These are phyloP conservation scores for Ophiocordyceps camponoti-leonardi DNA, from an alignment of 2,329 filamentous ascomycete genomes.

Conservation along the genomic window DNA sequence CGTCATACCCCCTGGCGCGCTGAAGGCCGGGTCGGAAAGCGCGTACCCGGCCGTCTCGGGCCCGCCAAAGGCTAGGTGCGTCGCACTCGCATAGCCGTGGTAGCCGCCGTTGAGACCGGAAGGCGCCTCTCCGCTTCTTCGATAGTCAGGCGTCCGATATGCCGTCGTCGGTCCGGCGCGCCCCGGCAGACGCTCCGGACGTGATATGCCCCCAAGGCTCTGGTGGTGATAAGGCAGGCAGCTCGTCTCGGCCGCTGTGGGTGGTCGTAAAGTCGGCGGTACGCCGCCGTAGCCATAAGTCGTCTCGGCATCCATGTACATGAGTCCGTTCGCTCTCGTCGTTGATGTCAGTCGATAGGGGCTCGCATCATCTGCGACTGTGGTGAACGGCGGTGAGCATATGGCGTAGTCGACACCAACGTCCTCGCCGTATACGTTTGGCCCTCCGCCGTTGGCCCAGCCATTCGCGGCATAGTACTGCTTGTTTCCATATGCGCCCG, in stretches of 20 bases:
- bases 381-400: constrained; percentile 6
- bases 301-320: constrained; percentile 12
- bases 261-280: too few species aligned
- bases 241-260: neutral
- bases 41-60: neutral
- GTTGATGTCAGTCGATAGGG: constrained; percentile 9
- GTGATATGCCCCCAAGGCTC: neutral
- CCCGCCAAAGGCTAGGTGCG: neutral
- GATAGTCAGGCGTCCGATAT: neutral
- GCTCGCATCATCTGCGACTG: constrained; percentile 9
- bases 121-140: neutral
- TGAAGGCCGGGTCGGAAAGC: neutral
- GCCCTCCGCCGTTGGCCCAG: constrained; percentile 6
- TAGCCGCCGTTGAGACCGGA: neutral
- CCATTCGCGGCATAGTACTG: constrained; percentile 8
- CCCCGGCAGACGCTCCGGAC: neutral
- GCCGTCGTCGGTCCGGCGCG: neutral
- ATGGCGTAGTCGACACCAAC: constrained; percentile 9
- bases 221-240: neutral
- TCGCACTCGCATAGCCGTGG: neutral
- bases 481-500: constrained; percentile 10
- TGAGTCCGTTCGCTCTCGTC: constrained; percentile 4
- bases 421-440: constrained; percentile 8
- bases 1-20: neutral
- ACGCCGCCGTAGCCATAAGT: constrained; percentile 10